Conservation (phyloP, 768 basidiomycete species). For the Cyclocybe cylindracea region DNA sequence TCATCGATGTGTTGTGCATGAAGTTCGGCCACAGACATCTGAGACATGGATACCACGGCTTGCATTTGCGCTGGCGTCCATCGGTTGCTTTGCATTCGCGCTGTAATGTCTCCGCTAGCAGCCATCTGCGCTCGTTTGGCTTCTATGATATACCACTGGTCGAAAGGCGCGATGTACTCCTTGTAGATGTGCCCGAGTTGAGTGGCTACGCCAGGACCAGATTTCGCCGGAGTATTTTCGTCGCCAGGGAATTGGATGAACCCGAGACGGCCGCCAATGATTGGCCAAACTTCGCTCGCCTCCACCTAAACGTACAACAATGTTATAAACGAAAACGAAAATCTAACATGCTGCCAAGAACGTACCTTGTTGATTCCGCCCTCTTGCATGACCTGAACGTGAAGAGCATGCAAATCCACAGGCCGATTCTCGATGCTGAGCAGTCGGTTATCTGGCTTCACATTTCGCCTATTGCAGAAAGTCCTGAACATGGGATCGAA, state of each 20-base stretch:
- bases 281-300: constrained; percentile 58
- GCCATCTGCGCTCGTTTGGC: constrained; percentile 28
- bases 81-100: constrained; percentile 5
- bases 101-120: constrained; percentile 6
- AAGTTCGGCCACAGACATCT: constrained; percentile 49
- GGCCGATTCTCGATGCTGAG: constrained; percentile 51
- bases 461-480: constrained; percentile 43
- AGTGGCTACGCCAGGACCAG: constrained; percentile 61
- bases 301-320: constrained; percentile 41
- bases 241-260: constrained; percentile 65
- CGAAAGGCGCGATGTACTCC: constrained; percentile 57
- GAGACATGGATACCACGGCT: constrained; percentile 48
- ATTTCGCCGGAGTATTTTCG: constrained; percentile 59
- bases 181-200: constrained; percentile 63
- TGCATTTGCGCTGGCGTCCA: constrained; percentile 37
- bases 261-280: constrained; percentile 69
- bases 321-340: background rate
- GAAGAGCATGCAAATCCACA: constrained; percentile 64
- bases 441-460: constrained; percentile 40
- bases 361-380: constrained; percentile 53
- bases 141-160: constrained; percentile 50
- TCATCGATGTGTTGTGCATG: constrained; percentile 51
- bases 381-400: constrained; percentile 58
- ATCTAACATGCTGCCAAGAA: background rate
- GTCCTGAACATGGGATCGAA: constrained; percentile 55